Conservation (phyloP, 2,329 filamentous ascomycete genomes). For the Aulographum hederae region DNA sequence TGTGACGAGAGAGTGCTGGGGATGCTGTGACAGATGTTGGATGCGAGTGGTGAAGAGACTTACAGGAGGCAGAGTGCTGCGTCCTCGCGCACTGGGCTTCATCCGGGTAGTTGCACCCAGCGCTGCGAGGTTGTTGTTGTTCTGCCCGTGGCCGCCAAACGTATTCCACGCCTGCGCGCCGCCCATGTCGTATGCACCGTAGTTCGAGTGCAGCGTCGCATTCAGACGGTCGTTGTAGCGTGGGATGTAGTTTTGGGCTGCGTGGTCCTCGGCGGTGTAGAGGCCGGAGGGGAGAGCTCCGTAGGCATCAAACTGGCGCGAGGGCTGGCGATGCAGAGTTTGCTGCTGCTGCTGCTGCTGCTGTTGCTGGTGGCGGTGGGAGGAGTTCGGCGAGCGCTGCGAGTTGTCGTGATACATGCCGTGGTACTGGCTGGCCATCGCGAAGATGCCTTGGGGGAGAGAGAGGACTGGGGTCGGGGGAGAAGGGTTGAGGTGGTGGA, state of each 20-base stretch:
- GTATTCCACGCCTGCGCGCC: constrained; percentile 69
- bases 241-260: constrained; percentile 30
- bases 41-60: constrained; percentile 7
- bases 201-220: constrained; percentile 38
- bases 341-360: no score
- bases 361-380: constrained; percentile 45
- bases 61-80: constrained; percentile 55
- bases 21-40: no score
- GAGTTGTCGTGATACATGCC: constrained; percentile 61
- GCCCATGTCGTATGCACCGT: constrained; percentile 55
- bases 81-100: constrained; percentile 35
- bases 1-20: no score
- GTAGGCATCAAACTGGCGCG: constrained; percentile 61
- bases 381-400: constrained; percentile 56
- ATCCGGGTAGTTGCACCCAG: constrained; percentile 32
- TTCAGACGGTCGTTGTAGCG: constrained; percentile 41
- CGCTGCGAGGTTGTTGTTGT: constrained; percentile 45
- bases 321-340: constrained; percentile 49
- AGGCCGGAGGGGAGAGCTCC: constrained; percentile 45
- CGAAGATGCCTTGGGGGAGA: no score
- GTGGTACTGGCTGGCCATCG: constrained; percentile 16
- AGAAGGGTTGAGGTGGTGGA: no score
- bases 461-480: no score
- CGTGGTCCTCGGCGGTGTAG: constrained; percentile 51
- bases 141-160: no score